Conservation (phyloP, 2,329 filamentous ascomycete species). For the Chalara sp. region DNA sequence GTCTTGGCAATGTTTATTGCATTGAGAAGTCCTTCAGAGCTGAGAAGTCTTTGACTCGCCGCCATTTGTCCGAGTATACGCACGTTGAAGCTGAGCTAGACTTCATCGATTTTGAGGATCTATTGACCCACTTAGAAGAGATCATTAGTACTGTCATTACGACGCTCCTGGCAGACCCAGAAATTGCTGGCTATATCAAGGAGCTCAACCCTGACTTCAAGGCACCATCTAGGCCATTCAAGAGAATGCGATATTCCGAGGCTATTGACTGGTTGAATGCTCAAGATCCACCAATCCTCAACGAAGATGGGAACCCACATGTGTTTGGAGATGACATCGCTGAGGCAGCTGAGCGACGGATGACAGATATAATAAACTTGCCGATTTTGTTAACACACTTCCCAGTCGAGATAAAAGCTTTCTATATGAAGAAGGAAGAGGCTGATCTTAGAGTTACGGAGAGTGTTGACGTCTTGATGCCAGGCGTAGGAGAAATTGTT, state of each 20-base stretch:
- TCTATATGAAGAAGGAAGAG: conserved; percentile 94
- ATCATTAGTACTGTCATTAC: conserved; percentile 60
- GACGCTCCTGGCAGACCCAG: conserved; percentile 64
- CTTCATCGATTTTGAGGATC: conserved; percentile 87
- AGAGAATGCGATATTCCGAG: conserved; percentile 90
- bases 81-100: conserved; percentile 96
- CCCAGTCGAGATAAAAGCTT: conserved; percentile 94
- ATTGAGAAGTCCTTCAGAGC: conserved; percentile 98
- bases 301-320: conserved; percentile 88
- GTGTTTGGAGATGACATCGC: conserved; percentile 96
- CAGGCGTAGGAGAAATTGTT: conserved; percentile 93
- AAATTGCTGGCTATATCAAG: conserved; percentile 67
- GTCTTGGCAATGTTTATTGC: conserved; percentile 91
- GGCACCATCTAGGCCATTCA: conserved; percentile 76
- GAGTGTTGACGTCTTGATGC: conserved; percentile 81
- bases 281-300: conserved; percentile 72
- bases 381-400: conserved; percentile 98
- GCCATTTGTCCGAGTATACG: conserved; percentile 93
- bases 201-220: conserved; percentile 88
- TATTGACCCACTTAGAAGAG: conserved; percentile 80
- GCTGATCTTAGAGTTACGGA: conserved; percentile 81
- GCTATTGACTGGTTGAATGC: conserved; percentile 91
- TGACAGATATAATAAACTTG: conserved; percentile 94
- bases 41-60: conserved; percentile 89
- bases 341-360: conserved; percentile 89